Evolutionary conservation across 2,329 filamentous ascomycete genomes (phyloP), one percentile per base, ranked within the genome.

Genomic region (Mariannaea sp.): DNA sequence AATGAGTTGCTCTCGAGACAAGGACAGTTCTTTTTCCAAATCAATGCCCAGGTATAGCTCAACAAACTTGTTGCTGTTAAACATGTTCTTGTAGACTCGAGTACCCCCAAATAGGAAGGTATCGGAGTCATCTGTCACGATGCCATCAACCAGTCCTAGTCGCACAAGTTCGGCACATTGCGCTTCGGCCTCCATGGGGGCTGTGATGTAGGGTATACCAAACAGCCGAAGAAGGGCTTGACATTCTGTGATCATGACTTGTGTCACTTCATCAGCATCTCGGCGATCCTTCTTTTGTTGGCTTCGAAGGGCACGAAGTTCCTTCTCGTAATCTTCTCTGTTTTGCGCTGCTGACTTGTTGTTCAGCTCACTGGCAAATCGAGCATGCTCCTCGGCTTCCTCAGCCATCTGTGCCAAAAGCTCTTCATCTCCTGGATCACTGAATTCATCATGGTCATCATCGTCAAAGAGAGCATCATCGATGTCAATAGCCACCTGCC

Each of bases 11-110:
- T 88, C 81, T n/a, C 93, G 85, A 3, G 90, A 88, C 0, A 99
- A 82, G 0, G 89, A 90, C 57, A 97, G 87, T 65, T 99, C 95
- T 63, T 89, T 89, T 65, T 96, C 90, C 0, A 99, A 78, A 66
- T 99, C 94, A 0, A 77, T 79, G 2, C 86, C 76, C 8, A 99
- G 81, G 69, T 97, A 99, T 73, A 94, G 97, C 74, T 99, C 94
- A 35, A 99, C 94, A 65, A 91, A 96, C 70, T 99, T 99, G 71
- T 94, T 94, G 65, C 91, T 88, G 73, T 97, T 99, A 79, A 99
- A 99, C 92, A 99, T 96, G 77, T 99, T 99, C 73, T 99, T 99
- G 80, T 99, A 99, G 17, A 99, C 89, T 14, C 93, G 82, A 0
- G 92, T 99, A 30, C 94, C 95, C 14, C 94, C 95, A 71, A 99